A percentile compares a stretch with the other conserved stretches of the same genome.
Evolutionary conservation across 164 flowering plant genomes (phyloP).

Genomic region (Annona cherimola): DNA sequence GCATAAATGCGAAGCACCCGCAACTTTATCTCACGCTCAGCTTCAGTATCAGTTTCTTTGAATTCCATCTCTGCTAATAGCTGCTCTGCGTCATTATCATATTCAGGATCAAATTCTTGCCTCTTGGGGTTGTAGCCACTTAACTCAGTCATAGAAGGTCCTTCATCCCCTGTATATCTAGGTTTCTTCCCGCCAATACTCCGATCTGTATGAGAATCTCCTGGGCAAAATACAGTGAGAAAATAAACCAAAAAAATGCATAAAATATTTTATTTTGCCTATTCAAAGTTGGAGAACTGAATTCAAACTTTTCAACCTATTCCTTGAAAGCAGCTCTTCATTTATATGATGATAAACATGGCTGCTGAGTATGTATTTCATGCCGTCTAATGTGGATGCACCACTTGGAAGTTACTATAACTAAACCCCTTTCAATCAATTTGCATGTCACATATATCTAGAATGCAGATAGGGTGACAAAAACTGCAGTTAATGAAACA

Average conservation of each 20-base stretch:
- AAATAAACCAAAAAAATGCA: background rate
- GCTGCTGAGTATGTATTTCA: too few relatives aligned
- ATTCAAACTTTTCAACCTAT: too few relatives aligned
- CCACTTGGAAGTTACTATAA: too few relatives aligned
- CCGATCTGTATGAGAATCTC: constrained; percentile 60
- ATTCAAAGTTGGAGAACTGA: too few relatives aligned
- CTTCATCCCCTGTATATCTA: constrained; percentile 51
- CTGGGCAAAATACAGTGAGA: background rate
- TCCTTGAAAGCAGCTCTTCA: too few relatives aligned
- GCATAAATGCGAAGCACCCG: constrained; percentile 67
- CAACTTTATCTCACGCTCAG: constrained; percentile 73
- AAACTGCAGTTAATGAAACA: too few relatives aligned
- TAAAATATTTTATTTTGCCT: too few relatives aligned
- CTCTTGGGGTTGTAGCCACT: constrained; percentile 93
- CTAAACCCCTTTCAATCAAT: too few relatives aligned
- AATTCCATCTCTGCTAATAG: constrained; percentile 95
- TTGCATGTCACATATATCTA: too few relatives aligned
- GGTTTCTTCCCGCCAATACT: constrained; percentile 85
- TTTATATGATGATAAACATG: too few relatives aligned
- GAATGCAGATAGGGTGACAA: too few relatives aligned
- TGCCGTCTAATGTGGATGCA: too few relatives aligned
- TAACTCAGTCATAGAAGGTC: constrained; percentile 58
- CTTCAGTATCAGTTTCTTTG: constrained; percentile 69
- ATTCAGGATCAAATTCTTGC: constrained; percentile 91
- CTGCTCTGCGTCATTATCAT: constrained; percentile 98